Conservation (phyloP, 441 rosid genomes). For the Erodium chrysanthum region DNA sequence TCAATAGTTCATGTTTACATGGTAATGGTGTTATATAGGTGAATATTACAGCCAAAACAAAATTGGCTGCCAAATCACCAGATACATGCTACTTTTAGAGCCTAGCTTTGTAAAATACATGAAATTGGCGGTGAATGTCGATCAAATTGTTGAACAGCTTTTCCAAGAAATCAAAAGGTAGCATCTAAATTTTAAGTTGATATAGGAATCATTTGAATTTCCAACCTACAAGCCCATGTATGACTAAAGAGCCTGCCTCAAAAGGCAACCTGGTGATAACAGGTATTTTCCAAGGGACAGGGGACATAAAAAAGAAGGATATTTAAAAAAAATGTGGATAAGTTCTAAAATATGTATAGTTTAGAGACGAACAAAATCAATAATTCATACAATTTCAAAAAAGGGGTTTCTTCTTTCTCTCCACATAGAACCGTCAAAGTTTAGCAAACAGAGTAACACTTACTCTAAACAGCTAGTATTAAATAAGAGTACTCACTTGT, state of each 20-base stretch:
- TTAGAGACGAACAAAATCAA: background rate
- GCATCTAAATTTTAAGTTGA: background rate
- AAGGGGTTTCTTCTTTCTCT: background rate
- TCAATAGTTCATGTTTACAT: background rate
- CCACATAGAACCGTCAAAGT: background rate
- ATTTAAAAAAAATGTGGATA: background rate
- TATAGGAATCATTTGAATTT: background rate
- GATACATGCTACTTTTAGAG: background rate
- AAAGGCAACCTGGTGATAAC: background rate
- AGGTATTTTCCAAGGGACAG: background rate
- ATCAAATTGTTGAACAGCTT: background rate
- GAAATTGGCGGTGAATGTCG: background rate
- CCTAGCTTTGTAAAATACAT: background rate
- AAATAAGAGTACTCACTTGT: slow-evolving; percentile 33
- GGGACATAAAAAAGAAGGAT: background rate
- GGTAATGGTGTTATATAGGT: background rate
- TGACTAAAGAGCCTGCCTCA: background rate
- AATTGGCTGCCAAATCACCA: background rate
- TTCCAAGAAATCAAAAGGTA: background rate
- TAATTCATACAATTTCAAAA: background rate
- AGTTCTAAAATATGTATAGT: background rate
- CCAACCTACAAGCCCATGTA: background rate
- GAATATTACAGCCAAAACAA: background rate
- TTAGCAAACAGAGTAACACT: background rate
- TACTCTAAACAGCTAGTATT: background rate